Percentiles rank a stretch among this genome's conserved stretches.
These are phyloP conservation scores for Aspergillus ellipticus DNA, from an alignment of 495 filamentous ascomycete genomes.

Conservation along the genomic window DNA sequence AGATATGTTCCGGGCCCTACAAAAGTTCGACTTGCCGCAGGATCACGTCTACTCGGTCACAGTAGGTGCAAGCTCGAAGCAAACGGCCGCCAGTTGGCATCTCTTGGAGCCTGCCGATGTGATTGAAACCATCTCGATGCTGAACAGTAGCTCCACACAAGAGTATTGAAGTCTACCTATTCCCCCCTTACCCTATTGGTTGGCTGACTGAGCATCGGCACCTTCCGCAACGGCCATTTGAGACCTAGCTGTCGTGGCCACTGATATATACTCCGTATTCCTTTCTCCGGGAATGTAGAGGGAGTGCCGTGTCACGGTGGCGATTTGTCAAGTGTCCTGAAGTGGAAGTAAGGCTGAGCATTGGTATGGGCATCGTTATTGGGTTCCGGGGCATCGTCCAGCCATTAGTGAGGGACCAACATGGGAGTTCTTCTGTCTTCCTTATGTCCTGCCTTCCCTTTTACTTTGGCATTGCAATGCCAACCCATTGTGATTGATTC, in stretches of 20 bases:
- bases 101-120: conserved; percentile 84
- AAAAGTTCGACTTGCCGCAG: conserved; percentile 50
- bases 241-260: background rate
- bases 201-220: background rate
- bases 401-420: background rate
- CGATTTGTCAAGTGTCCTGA: too few species aligned
- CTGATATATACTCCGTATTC: background rate
- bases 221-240: background rate
- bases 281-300: too few species aligned
- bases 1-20: conserved; percentile 66
- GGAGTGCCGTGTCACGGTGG: too few species aligned
- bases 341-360: background rate
- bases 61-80: conserved; percentile 81
- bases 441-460: background rate
- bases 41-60: conserved; percentile 80
- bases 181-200: background rate
- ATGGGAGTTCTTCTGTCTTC: background rate
- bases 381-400: background rate
- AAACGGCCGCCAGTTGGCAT: conserved; percentile 83
- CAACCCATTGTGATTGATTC: background rate
- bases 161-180: conserved; percentile 22
- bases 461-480: background rate
- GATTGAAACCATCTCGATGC: conserved; percentile 68
- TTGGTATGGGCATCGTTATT: background rate
- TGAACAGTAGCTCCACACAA: conserved; percentile 48